phyloP scores from a whole-genome alignment of 2,329 filamentous ascomycete species.

The Colletotrichum agaves region DNA sequence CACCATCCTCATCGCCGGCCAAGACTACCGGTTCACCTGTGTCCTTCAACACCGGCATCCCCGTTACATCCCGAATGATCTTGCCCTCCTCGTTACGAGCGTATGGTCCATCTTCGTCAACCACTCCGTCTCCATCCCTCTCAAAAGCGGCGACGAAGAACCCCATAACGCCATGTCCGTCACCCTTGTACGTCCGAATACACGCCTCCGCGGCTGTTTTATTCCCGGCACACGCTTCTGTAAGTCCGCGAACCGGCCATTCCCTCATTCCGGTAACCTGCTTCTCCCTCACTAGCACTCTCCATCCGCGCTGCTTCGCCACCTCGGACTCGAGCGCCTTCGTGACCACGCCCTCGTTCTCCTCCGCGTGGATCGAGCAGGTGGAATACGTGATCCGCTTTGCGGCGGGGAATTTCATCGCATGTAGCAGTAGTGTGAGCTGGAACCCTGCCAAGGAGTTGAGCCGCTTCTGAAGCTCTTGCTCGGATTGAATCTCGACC shows the following conservation, averaged over 20 bases:
- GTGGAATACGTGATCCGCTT: conserved; percentile 89
- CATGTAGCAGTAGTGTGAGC: conserved; percentile 82
- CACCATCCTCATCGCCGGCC: conserved; percentile 34
- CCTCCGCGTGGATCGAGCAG: conserved; percentile 86
- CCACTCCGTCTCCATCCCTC: conserved; percentile 58
- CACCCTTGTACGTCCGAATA: conserved; percentile 83
- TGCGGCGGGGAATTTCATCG: conserved; percentile 82
- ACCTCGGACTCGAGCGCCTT: conserved; percentile 75
- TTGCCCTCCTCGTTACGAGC: conserved; percentile 65
- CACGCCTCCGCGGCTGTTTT: conserved; percentile 75
- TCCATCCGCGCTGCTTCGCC: conserved; percentile 78
- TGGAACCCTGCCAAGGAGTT: conserved; percentile 84
- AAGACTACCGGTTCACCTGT: conserved; percentile 48
- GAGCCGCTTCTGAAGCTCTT: conserved; percentile 72
- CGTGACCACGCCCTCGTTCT: conserved; percentile 89
- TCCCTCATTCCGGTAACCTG: conserved; percentile 80
- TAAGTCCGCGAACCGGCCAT: conserved; percentile 76
- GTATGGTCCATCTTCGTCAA: conserved; percentile 58
- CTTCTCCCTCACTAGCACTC: conserved; percentile 74
- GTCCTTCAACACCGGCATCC: conserved; percentile 50
- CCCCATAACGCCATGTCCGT: conserved; percentile 87
- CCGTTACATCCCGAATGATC: conserved; percentile 56
- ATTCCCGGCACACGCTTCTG: conserved; percentile 60
- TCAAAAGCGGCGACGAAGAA: conserved; percentile 96
- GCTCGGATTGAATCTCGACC: conserved; percentile 61